A percentile compares a stretch with the other conserved stretches of the same genome.
phyloP scores from a whole-genome alignment of 345 rosid genomes.

The Lepidium aucheri region DNA sequence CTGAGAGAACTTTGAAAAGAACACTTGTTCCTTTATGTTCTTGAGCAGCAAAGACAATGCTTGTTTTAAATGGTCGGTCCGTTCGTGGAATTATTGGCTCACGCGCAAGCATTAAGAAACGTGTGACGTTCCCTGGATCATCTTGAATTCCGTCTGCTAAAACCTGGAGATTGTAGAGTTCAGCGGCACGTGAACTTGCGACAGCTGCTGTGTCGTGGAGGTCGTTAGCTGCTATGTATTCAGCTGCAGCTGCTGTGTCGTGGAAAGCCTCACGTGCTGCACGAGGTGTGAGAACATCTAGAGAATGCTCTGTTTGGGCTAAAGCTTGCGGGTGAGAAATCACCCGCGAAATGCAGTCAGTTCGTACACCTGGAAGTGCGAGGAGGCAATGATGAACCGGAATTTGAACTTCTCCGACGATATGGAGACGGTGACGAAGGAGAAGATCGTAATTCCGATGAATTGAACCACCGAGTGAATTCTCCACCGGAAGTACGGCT shows the following conservation, averaged over 20 bases:
- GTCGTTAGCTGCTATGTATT: slow-evolving; percentile 60
- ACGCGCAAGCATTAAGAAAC: slow-evolving; percentile 93
- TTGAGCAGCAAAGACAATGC: slow-evolving; percentile 95
- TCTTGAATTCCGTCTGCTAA: slow-evolving; percentile 90
- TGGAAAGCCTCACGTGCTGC: slow-evolving; percentile 86
- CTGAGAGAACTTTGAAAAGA: slow-evolving; percentile 84
- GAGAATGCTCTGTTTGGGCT: slow-evolving; percentile 73
- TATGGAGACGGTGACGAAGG: slow-evolving; percentile 93
- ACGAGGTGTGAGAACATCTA: slow-evolving; percentile 60
- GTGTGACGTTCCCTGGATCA: slow-evolving; percentile 73
- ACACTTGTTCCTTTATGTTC: slow-evolving; percentile 89
- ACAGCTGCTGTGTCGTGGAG: slow-evolving; percentile 86
- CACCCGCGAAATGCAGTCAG: slow-evolving; percentile 59
- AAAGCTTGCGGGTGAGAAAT: slow-evolving; percentile 96
- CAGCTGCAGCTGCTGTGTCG: slow-evolving; percentile 92
- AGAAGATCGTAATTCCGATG: slow-evolving; percentile 91
- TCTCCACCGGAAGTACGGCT: slow-evolving; percentile 87
- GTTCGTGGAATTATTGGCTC: slow-evolving; percentile 95
- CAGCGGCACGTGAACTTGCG: slow-evolving; percentile 89
- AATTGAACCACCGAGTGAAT: slow-evolving; percentile 90
- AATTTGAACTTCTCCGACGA: slow-evolving; percentile 91
- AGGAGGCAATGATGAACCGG: slow-evolving; percentile 94
- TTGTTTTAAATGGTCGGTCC: slow-evolving; percentile 91
- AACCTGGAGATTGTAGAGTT: slow-evolving; percentile 63
- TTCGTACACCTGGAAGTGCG: slow-evolving; percentile 76